phyloP scores from a whole-genome alignment of 106 monocot species.

The Platanthera zijinensis region DNA sequence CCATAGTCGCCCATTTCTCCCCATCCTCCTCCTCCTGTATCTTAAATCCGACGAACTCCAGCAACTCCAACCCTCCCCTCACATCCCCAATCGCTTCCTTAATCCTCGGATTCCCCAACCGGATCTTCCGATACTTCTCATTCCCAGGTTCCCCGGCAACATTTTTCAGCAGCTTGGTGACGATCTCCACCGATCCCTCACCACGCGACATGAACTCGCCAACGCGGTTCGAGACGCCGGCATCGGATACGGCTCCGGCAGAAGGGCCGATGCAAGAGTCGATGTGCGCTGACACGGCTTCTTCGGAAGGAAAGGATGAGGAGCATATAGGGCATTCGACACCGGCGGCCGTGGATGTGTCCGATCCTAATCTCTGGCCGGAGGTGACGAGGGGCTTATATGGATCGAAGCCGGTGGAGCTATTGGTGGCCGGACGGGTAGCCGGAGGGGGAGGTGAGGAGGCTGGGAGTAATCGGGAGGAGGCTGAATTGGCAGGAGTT shows the following conservation, averaged over 20 bases:
- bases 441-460: conserved; percentile 3
- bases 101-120: conserved; percentile 89
- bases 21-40: conserved; percentile 64
- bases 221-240: conserved; percentile 14
- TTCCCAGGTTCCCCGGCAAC: conserved; percentile 55
- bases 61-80: conserved; percentile 59
- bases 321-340: conserved; percentile 54
- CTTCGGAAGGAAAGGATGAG: conserved; percentile 37
- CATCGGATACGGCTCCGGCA: neutral
- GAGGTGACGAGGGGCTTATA: conserved; percentile 34
- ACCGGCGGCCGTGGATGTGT: neutral
- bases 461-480: conserved; percentile 12
- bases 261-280: conserved; percentile 36
- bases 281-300: conserved; percentile 46
- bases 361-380: conserved; percentile 1
- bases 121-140: conserved; percentile 68
- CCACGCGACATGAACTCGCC: conserved; percentile 40
- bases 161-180: conserved; percentile 55
- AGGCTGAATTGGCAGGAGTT: neutral
- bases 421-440: conserved; percentile 2
- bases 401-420: conserved; percentile 25
- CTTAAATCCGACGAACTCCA: conserved; percentile 70
- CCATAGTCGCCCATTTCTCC: conserved; percentile 77
- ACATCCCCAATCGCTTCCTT: conserved; percentile 65
- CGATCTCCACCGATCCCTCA: conserved; percentile 41